Evolutionary conservation across 2,329 filamentous ascomycete genomes (phyloP), one percentile per base, ranked within the genome.

Genomic region (Cladosporium cucumerinum): DNA sequence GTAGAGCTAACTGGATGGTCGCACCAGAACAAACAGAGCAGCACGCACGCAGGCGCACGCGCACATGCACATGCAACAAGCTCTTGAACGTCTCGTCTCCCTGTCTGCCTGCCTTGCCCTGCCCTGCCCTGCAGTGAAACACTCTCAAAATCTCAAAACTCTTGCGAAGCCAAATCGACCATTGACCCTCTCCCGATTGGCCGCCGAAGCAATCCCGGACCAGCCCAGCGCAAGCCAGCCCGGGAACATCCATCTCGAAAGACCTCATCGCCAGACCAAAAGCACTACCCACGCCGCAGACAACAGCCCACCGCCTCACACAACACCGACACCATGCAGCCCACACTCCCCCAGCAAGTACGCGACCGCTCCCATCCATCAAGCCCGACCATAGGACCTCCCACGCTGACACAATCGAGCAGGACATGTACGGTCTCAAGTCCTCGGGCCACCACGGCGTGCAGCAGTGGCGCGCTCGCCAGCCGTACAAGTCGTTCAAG

Each of bases 401-500:
- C 34, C 28, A 39, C 61, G 61, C 51, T 61, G 28, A 63, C 52
- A 26, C 46, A 23, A 16, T 36, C 23, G 48, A 39, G 16, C 34
- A 71, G 70, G 68, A 68, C 63, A 51, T 66, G n/a, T 72, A 69
- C 67, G 71, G 71, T 61, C 67, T 68, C 61, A 61, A 67, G 48
- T 66, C 63, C 52, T 68, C 69, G 28, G 70, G 69, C 63, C 63
- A 66, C 57, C 61, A 67, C 57, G 74, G 72, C 60, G 66, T 75
- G 52, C 71, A 74, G 67, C 75, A 75, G 43, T 77, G 72, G 74
- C 63, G 72, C 34, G 68, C 70, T 67, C 74, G 79, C 25, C 74
- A 73, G 63, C 71, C 72, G 36, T 81, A 82, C 76, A 76, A 81
- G 73, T 79, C 82, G 67, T 86, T 84, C 77, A 77, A 80, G 76